Base-by-base conservation (phyloP, 805 yeast species). In the Cyberlindnera xylosilytica region DNA sequence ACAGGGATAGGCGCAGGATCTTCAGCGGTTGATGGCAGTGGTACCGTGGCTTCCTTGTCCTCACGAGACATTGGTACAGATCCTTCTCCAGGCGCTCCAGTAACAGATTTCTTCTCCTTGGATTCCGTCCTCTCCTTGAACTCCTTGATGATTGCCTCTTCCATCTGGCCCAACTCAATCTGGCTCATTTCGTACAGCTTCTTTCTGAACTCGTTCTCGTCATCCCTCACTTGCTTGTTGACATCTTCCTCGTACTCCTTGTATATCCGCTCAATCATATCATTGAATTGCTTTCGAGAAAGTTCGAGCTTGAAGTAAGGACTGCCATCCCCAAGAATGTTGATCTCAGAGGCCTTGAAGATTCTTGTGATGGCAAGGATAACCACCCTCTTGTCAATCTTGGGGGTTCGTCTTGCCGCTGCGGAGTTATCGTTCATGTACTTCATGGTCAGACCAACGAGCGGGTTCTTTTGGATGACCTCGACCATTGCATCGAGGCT, bases 251-350 rank as follows among this genome's bases (percentile, higher is more conserved):
- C 34, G 31, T 54, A 54, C 6, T 41, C 36, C 3, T 39, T 31
- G 9, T 44, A 36, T 12, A 44, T 44, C 9, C 31, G 30, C 3
- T 36, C 36, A 8, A 56, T 42, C 18, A 51, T 33, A 4, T 40
- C 46, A 20, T 55, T 44, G 33, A 57, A 56, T 45, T 52, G 38
- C 2, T 31, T 39, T 32, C 56, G 47, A 2, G 45, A 32, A 16
- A 58, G 24, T 24, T 43, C 43, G 13, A 58, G 32, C 33, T 50
- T 53, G 49, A 58, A 58, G 33, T 49, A 47, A 31, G 58, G 60
- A 15, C 38, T 45, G 20, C 50, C 47, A 16, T 53, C 49, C n/a
- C 53, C 53, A 20, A 55, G 34, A 11, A 56, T 58, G 16, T 47
- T 46, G 20, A 56, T 53, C 38, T 55, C 54, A 3, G 49, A 41